These are phyloP conservation scores for Schwanniomyces pseudopolymorphus DNA, from an alignment of 805 yeast species.

Conservation along the genomic window DNA sequence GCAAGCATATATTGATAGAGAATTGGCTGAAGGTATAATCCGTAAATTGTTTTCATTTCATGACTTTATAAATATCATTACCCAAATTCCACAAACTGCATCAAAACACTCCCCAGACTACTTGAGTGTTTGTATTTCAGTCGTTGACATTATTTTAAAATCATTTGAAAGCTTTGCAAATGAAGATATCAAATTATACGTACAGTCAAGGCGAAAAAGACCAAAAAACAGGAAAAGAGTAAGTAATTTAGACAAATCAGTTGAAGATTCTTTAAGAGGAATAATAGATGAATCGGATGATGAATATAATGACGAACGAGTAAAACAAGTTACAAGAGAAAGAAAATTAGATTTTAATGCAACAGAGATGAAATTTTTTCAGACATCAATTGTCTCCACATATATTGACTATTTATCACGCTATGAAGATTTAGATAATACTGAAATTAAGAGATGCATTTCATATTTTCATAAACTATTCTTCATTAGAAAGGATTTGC, in stretches of 20 bases:
- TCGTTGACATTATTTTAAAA: slow-evolving; percentile 63
- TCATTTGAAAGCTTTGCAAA: slow-evolving; percentile 66
- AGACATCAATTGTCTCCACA: slow-evolving; percentile 61
- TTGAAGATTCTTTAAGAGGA: slow-evolving; percentile 23
- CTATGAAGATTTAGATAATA: slow-evolving; percentile 60
- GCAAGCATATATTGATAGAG: slow-evolving; percentile 27
- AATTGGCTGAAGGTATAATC: slow-evolving; percentile 55
- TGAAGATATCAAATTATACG: slow-evolving; percentile 50
- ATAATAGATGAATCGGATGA: slow-evolving; percentile 37
- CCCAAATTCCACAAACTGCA: slow-evolving; percentile 62
- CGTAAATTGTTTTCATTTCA: slow-evolving; percentile 71
- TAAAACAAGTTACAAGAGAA: slow-evolving; percentile 40
- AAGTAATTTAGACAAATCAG: slow-evolving; percentile 21
- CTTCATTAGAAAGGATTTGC: slow-evolving; percentile 55
- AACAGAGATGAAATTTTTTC: slow-evolving; percentile 48
- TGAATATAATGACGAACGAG: slow-evolving; percentile 29
- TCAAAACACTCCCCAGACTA: slow-evolving; percentile 61
- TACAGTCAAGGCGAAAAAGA: slow-evolving; percentile 44
- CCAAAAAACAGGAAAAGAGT: slow-evolving; percentile 23
- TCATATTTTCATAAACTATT: slow-evolving; percentile 72
- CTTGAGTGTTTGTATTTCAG: slow-evolving; percentile 59
- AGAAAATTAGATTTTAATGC: slow-evolving; percentile 45
- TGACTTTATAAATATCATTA: slow-evolving; percentile 53
- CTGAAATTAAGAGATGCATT: slow-evolving; percentile 61
- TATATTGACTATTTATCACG: slow-evolving; percentile 62